Evolutionary conservation across 768 basidiomycete species (phyloP), one percentile per base, ranked within the genome.

Genomic region (Boletus subparvulus): DNA sequence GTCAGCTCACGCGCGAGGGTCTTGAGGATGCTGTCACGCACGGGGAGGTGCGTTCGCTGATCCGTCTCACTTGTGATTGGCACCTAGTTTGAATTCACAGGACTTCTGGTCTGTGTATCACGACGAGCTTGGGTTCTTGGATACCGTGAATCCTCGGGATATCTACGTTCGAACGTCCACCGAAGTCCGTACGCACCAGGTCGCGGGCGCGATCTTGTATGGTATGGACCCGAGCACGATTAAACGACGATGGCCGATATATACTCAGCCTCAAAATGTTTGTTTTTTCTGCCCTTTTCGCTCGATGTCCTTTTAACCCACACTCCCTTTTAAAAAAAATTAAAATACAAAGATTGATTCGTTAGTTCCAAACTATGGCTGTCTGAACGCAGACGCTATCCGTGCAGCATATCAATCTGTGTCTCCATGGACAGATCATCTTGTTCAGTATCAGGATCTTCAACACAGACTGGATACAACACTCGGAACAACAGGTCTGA

Each of bases 91-190:
- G 39, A 37, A 33, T 54, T 17, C n/a, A 17, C 45, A 81, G 80
- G 80, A 81, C 58, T 74, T 81, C 60, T 78, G 76, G 74, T 71
- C 70, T 2, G 75, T 81, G 16, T 81, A 80, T 61, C 65, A 69
- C 41, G 60, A 63, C 32, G 64, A 61, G 49, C 61, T 79, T 13
- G 72, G 68, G 3, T 78, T 80, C 56, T 60, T 81, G 54, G 54
- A 68, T 11, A 55, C 47, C 0, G 75, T 78, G 16, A 64, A 74
- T 40, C 58, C 68, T 16, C 54, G 65, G 13, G 74, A 78, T 24
- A 74, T 80, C n/a, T 71, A 73, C 54, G 54, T 81, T 28, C 75
- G 80, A 26, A 76, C 78, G 3, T 74, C 78, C 9, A 76, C 73
- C 17, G 78, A 76, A 52, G 74, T 72, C n/a, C 70, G 80, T 30